Percentiles rank a stretch among this genome's conserved stretches.
Conservation (phyloP, 1,284 basidiomycete species). For the Leccinum pachyderme region DNA sequence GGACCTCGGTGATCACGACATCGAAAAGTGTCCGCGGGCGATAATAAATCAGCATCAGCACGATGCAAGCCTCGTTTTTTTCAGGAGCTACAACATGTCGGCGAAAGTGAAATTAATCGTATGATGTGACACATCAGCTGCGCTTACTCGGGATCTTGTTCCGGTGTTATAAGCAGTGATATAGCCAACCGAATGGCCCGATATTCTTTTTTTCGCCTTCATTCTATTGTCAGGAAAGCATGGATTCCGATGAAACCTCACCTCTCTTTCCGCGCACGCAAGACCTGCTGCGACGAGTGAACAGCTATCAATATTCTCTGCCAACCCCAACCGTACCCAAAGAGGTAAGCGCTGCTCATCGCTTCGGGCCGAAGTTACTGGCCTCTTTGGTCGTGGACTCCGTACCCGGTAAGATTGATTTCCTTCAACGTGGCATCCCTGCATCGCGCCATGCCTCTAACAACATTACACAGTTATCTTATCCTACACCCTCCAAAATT, state of each 20-base stretch:
- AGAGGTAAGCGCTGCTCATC: constrained; percentile 19
- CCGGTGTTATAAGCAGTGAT: constrained; percentile 19
- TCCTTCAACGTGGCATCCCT: not conserved
- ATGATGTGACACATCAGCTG: not conserved
- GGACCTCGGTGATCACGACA: constrained; percentile 7
- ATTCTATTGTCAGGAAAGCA: constrained; percentile 6
- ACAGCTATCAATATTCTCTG: constrained; percentile 8
- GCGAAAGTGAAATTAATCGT: constrained; percentile 2
- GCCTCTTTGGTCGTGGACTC: constrained; percentile 52
- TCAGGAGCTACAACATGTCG: constrained; percentile 1
- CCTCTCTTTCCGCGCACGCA: constrained; percentile 19
- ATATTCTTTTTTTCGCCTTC: constrained; percentile 1
- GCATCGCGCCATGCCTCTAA: not conserved
- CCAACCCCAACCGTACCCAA: constrained; percentile 17
- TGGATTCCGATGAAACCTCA: constrained; percentile 22
- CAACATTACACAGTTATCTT: constrained; percentile 45
- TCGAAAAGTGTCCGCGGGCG: constrained; percentile 1
- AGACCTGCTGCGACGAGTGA: constrained; percentile 7
- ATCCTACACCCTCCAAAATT: constrained; percentile 71
- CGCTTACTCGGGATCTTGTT: constrained; percentile 9
- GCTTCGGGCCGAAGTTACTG: constrained; percentile 37
- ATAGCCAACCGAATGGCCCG: not conserved
- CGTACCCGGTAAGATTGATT: constrained; percentile 45
- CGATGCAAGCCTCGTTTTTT: constrained; percentile 29
- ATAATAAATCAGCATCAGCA: no score